A percentile compares a stretch with the other conserved stretches of the same genome.
Evolutionary conservation across 306 rosid genomes (phyloP).

Genomic region (Lathyrus oleraceus): DNA sequence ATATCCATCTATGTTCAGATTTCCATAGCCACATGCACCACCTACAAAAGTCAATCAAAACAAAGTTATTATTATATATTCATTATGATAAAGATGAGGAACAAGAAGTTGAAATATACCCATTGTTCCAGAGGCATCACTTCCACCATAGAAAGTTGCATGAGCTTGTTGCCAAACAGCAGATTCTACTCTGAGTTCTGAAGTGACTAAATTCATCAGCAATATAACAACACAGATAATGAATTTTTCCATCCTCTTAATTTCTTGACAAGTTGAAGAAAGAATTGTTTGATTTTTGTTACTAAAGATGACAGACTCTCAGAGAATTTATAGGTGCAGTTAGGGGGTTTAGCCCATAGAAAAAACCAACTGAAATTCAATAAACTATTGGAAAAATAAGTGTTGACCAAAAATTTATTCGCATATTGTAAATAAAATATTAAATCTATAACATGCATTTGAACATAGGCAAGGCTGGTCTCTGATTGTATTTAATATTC

Average conservation of each 20-base stretch:
- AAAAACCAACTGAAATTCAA: slow-evolving; percentile 9
- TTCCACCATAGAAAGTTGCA: slow-evolving; percentile 72
- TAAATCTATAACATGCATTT: background rate
- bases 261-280: slow-evolving; percentile 7
- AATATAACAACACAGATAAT: slow-evolving; percentile 18
- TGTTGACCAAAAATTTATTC: slow-evolving; percentile 28
- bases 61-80: background rate
- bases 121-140: slow-evolving; percentile 74
- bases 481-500: background rate
- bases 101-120: slow-evolving; percentile 37
- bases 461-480: slow-evolving; percentile 3
- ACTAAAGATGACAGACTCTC: slow-evolving; percentile 23
- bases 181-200: slow-evolving; percentile 36
- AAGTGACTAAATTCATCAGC: slow-evolving; percentile 36
- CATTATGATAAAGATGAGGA: background rate
- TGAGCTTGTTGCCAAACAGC: slow-evolving; percentile 56
- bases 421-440: background rate
- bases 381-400: slow-evolving; percentile 1
- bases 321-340: slow-evolving; percentile 43
- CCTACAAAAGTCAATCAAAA: slow-evolving; percentile 32
- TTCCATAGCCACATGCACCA: slow-evolving; percentile 83
- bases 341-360: slow-evolving; percentile 29
- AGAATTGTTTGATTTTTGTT: slow-evolving; percentile 24
- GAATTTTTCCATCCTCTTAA: slow-evolving; percentile 38
- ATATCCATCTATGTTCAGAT: slow-evolving; percentile 58